Evolutionary conservation across 1,284 basidiomycete genomes (phyloP), one percentile per base, ranked within the genome.

Genomic region (Agroathelia rolfsii): DNA sequence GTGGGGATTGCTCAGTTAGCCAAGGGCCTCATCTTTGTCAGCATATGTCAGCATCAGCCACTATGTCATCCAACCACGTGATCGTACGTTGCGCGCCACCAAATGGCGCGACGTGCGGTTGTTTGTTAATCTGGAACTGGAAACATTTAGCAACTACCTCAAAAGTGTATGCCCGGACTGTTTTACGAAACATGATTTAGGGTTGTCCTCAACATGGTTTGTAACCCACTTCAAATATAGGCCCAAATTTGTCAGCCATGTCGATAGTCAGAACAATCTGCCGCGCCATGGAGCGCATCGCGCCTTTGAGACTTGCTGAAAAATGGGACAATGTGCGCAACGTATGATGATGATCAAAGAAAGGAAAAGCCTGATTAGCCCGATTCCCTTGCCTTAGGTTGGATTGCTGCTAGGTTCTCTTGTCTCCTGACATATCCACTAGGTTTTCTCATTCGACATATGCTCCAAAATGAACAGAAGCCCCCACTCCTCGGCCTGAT

Each of bases 251-350:
- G 40, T 21, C 32, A 14, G 34, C 38, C 18, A 59, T 56, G 53
- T 55, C 58, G 3, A 43, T 61, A 30, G 51, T 72, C n/a, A 72
- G 66, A 49, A 56, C 63, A 24, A 66, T 75, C 9, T 69, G 67
- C 47, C 63, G 55, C 24, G 72, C 73, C 0, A 78, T 87, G 74
- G 77, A 84, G 41, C 72, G 78, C 26, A 82, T 94, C 41, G 86
- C 88, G 1, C 89, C 89, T 4, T 66, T 88, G n/a, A 63, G 72
- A 32, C 66, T 93, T 4, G 88, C 89, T 10, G 88, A 77, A 46
- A 76, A 72, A 42, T 94, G 89, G 88, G 89, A 94, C 50, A 93
- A 93, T 58, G 88, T 92, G n/a, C n/a, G n/a, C 43, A 57, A 82
- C 51, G 36, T 38, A 19, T 17, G 34, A 13, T 30, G 30, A 23